Evolutionary conservation across 2,329 filamentous ascomycete genomes (phyloP).

Genomic region (Cephalotrichum gorgonifer): DNA sequence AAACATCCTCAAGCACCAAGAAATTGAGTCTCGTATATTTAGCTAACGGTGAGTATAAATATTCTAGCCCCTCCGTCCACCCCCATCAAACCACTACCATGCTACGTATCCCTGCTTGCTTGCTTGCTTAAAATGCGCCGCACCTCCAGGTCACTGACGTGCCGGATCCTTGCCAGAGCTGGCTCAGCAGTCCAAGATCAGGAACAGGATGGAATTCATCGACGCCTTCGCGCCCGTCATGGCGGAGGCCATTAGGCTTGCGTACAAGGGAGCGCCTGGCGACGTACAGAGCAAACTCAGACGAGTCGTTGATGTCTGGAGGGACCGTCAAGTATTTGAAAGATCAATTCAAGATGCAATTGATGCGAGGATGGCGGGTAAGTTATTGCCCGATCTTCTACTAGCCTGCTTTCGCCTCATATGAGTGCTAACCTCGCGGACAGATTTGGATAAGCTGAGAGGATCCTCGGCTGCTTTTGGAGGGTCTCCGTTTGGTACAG

Average conservation of each 20-base stretch:
- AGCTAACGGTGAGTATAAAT: constrained; percentile 63
- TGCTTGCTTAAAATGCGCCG: background rate
- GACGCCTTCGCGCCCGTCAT: constrained; percentile 86
- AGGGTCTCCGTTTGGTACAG: constrained; percentile 54
- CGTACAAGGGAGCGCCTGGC: constrained; percentile 78
- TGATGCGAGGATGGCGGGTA: constrained; percentile 71
- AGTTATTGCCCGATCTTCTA: background rate
- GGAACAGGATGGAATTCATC: constrained; percentile 86
- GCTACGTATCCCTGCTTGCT: too few species aligned
- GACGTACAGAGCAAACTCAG: constrained; percentile 83
- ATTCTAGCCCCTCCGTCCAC: too few species aligned
- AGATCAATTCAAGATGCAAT: constrained; percentile 67
- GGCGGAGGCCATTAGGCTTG: constrained; percentile 78
- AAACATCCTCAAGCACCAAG: constrained; percentile 77
- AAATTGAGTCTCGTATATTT: constrained; percentile 88
- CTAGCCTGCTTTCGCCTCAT: background rate
- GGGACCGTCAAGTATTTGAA: constrained; percentile 77
- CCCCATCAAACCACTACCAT: too few species aligned
- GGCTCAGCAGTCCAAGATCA: constrained; percentile 87
- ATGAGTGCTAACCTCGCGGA: constrained; percentile 8
- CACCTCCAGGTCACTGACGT: constrained; percentile 9
- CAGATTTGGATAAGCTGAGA: constrained; percentile 54
- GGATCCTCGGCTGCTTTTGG: constrained; percentile 29
- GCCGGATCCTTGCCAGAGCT: constrained; percentile 75
- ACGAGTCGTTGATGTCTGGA: constrained; percentile 91